Base-by-base conservation (phyloP, 768 basidiomycete species). In the Boletus rufocinnamomeus region DNA sequence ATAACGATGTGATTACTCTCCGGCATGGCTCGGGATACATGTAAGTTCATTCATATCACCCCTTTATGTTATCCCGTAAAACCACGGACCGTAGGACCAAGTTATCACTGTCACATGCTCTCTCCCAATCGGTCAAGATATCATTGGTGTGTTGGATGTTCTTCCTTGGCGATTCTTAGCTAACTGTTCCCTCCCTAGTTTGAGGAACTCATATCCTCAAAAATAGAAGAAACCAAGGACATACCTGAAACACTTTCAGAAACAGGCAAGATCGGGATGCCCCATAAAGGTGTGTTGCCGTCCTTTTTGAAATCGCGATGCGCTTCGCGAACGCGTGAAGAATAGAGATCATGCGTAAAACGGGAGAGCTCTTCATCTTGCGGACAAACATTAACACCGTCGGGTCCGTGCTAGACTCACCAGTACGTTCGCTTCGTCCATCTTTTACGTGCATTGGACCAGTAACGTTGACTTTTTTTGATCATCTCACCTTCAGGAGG, bases 111-210 rank as follows among this genome's bases (percentile, higher is more conserved):
- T 97, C 95, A 17, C 94, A 98, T 72, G 95, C 95, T 0, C 82
- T 98, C 44, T 88, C 95, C 19, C 95, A 97, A 79, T 96, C 94
- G 17, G 95, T 96, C 62, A 98, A 97, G 77, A 96, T 98, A 72
- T 97, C 95, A 11, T 76, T 97, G 71, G 92, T 91, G 58, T 28
- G 77, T 60, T 16, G 50, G 45, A 46, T 27, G 69, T 61, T 52
- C 30, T 54, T 11, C 10, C 45, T 56, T 44, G 47, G 47, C 38
- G 10, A 52, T 28, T 52, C 45, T 50, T 25, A 46, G 38, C 56
- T 47, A 34, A 35, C 47, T 43, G 35, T 28, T 43, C 55, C 19
- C 7, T 46, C 40, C 5, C 5, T 62, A 94, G 87, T 97, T 97
- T 67, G 95, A 98, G 76, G 91, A 91, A 45, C 80, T 95, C 43